These are phyloP conservation scores for Phoma sp. DNA, from an alignment of 2,329 filamentous ascomycete genomes.

Conservation along the genomic window DNA sequence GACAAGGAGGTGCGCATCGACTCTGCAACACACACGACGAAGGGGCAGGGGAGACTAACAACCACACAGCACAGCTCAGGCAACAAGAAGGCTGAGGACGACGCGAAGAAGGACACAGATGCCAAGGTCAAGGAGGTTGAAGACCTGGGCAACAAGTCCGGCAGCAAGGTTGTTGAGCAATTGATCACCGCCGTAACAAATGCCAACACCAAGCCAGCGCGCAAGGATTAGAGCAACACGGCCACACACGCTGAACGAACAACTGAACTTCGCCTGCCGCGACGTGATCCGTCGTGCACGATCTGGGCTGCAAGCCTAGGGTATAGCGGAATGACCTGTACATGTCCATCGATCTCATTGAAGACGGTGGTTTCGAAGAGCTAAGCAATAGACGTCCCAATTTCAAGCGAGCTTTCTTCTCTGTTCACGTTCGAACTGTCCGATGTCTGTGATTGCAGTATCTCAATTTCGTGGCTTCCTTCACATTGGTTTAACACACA, in stretches of 20 bases:
- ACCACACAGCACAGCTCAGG: constrained; percentile 80
- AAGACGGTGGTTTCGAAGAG: constrained; percentile 12
- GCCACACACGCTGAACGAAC: background rate
- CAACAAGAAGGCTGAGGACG: constrained; percentile 74
- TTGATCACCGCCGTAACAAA: constrained; percentile 85
- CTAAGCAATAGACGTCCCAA: constrained; percentile 20
- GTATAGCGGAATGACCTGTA: constrained; percentile 10
- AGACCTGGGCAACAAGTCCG: constrained; percentile 77
- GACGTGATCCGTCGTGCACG: background rate
- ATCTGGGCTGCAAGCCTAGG: background rate
- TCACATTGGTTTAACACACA: background rate
- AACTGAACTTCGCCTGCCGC: background rate
- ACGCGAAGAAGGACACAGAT: constrained; percentile 82
- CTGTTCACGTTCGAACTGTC: background rate
- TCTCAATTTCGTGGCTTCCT: background rate
- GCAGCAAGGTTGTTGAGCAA: constrained; percentile 80
- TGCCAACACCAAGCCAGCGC: constrained; percentile 74
- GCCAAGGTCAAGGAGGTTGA: constrained; percentile 82
- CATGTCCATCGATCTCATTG: constrained; percentile 10
- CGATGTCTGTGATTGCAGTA: background rate
- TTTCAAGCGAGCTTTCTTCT: constrained; percentile 4
- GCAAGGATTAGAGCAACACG: constrained; percentile 16
- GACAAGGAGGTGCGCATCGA: constrained; percentile 71
- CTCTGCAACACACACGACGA: background rate
- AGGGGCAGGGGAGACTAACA: constrained; percentile 23